Evolutionary conservation across 768 basidiomycete genomes (phyloP), one percentile per base, ranked within the genome.

Genomic region (Cyclocybe aegerita): DNA sequence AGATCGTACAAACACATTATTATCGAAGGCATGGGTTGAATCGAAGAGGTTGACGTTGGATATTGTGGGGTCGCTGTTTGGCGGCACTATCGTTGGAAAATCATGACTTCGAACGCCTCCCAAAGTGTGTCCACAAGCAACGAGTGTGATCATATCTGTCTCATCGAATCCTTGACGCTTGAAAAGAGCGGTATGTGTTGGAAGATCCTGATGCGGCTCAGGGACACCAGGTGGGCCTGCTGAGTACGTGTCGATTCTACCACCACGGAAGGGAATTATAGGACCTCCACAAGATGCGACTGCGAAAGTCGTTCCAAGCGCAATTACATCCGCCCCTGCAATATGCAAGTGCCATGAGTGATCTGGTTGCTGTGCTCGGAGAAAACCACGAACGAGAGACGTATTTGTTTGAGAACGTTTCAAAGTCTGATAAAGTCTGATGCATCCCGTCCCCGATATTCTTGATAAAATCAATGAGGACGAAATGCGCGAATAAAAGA

Each of bases 111-210:
- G 66, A 2, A 76, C 74, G 39, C 71, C 70, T 16, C 75, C 76
- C 7, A 78, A 50, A 2, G 74, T 73, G 54, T 78, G 75, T 9
- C 75, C 76, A 56, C 75, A 77, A 0, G 75, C 75, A 8, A 72
- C 69, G 39, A 78, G 65, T 40, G 63, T 60, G 35, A 76, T 76
- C 75, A 76, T 77, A 41, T 77, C 74, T 23, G 65, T 56, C 17
- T 63, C 57, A 9, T 57, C 65, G 58, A 75, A 79, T 0, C 76
- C 76, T 50, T 69, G 62, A 0, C 66, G 62, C 4, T 63, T 44
- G 59, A 77, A 77, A 29, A 61, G 62, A 16, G 63, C 60, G 4
- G 58, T 68, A 50, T 71, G 70, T 0, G 67, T 68, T 11, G 65
- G 57, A 4, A 75, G 53, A 49, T 65, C 62, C 48, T 76, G 65